Base-by-base conservation (phyloP, 176 grass and related monocot genomes). In the Panicum miliaceum region DNA sequence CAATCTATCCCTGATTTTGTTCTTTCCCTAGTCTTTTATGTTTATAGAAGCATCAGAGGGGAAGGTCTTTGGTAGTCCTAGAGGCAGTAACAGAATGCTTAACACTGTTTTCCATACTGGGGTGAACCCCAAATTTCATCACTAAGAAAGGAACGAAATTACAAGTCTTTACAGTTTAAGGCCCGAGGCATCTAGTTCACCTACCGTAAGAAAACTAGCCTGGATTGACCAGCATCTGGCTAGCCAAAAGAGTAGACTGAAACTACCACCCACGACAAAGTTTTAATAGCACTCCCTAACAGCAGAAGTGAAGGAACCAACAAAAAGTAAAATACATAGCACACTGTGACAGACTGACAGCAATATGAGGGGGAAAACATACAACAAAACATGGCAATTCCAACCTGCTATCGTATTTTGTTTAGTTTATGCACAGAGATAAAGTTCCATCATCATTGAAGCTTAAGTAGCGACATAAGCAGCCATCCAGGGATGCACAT, bases 361-460 rank as follows among this genome's bases (percentile, higher is more conserved):
- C 1, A 25, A 27, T 59, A 23, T 45, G 45, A 19, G 53, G 46
- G 3, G 20, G 42, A 14, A 42, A 41, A 45, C 8, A 40, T 15
- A 72, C 29, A 19, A 42, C 8, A 50, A n/a, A 27, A 25, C 36
- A 65, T 9, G 67, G 14, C 23, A 54, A 83, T 47, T 13, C 64
- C 38, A 68, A 95, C 93, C 93, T 98, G 79, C 91, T 91, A 79
- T 93, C 91, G 1, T 57, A 72, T 95, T 81, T 87, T 92, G 70
- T 95, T 93, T 6, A 95, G 64, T 83, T 92, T 98, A 18, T 12
- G 91, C 93, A 77, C 87, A 92, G 42, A 95, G 86, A 77, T 92
- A 80, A 68, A 86, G 82, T 80, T 87, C 85, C 87, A 94, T 92
- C 66, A 78, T 68, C 91, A 95, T 87, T 73, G 91, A 95, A 71